phyloP scores from a whole-genome alignment of 2,329 filamentous ascomycete genomes.

The Lachnellula willkommii region DNA sequence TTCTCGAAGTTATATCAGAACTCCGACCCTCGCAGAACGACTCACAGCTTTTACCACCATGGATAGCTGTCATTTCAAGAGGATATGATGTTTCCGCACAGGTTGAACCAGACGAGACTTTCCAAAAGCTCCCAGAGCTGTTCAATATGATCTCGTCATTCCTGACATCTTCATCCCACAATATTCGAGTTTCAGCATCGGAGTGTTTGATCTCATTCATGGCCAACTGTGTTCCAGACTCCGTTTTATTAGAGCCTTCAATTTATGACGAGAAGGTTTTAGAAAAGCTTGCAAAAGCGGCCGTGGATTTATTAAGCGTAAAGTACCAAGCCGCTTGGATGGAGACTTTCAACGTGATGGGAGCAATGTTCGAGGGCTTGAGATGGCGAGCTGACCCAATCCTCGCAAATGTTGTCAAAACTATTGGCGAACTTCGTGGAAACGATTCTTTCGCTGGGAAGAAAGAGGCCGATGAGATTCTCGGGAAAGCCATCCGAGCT shows the following conservation, averaged over 20 bases:
- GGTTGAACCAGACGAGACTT: constrained; percentile 83
- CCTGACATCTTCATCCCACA: constrained; percentile 80
- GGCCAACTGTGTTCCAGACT: constrained; percentile 79
- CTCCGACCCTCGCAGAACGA: constrained; percentile 89
- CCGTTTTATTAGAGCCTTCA: constrained; percentile 80
- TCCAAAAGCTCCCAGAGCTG: constrained; percentile 79
- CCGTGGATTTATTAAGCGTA: constrained; percentile 72
- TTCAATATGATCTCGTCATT: constrained; percentile 78
- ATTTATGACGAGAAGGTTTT: constrained; percentile 88
- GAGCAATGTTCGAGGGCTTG: constrained; percentile 79
- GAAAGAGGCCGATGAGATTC: constrained; percentile 86
- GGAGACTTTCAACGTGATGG: constrained; percentile 86
- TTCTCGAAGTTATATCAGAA: constrained; percentile 88
- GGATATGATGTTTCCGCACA: constrained; percentile 93
- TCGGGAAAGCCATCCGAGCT: constrained; percentile 79
- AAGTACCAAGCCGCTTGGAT: constrained; percentile 93
- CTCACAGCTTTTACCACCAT: constrained; percentile 87
- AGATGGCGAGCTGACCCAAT: constrained; percentile 81
- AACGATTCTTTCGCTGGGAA: constrained; percentile 89
- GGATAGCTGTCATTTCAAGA: constrained; percentile 91
- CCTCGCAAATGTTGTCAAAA: constrained; percentile 68
- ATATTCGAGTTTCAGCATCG: constrained; percentile 89
- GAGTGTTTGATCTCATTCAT: constrained; percentile 93
- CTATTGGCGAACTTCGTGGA: constrained; percentile 78
- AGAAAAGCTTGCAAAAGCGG: constrained; percentile 70